Evolutionary conservation across 225 moss, liverwort and hornwort species (phyloP).

Genomic region (Sphagnum contortum): DNA sequence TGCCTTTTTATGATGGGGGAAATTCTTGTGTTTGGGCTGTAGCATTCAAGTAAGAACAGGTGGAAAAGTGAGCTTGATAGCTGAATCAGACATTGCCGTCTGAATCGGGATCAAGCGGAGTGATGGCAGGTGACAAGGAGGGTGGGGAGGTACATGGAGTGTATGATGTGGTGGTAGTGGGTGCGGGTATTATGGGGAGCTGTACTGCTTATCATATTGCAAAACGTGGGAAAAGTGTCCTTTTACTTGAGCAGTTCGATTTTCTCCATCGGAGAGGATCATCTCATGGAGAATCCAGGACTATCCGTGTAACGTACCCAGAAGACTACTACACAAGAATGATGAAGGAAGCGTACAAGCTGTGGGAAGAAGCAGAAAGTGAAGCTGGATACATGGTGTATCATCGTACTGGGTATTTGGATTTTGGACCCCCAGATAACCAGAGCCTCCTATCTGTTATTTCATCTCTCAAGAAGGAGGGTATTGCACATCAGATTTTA

Average conservation of each 20-base stretch:
- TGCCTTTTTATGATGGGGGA: no score
- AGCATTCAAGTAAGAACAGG: no score
- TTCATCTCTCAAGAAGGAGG: conserved; percentile 32
- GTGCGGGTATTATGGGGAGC: conserved; percentile 85
- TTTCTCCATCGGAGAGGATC: conserved; percentile 86
- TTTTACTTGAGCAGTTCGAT: conserved; percentile 79
- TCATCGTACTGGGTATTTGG: conserved; percentile 71
- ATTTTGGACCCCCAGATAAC: conserved; percentile 48
- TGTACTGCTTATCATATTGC: conserved; percentile 82
- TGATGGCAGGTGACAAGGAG: conserved; percentile 23
- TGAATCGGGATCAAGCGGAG: neutral
- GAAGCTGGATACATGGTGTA: conserved; percentile 82
- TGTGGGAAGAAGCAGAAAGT: conserved; percentile 72
- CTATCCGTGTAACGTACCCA: conserved; percentile 70
- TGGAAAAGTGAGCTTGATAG: no score
- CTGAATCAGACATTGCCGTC: no score
- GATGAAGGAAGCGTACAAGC: conserved; percentile 79
- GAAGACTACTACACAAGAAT: conserved; percentile 79
- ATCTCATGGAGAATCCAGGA: conserved; percentile 85
- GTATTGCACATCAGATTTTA: conserved; percentile 42
- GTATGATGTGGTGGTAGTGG: conserved; percentile 76
- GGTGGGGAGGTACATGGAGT: conserved; percentile 47
- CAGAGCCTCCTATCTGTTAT: conserved; percentile 43
- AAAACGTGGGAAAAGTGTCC: conserved; percentile 70
- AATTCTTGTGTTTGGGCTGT: no score